These are phyloP conservation scores for Pythium angustatum DNA, from an alignment of 352 stramenopile genomes.

Conservation along the genomic window DNA sequence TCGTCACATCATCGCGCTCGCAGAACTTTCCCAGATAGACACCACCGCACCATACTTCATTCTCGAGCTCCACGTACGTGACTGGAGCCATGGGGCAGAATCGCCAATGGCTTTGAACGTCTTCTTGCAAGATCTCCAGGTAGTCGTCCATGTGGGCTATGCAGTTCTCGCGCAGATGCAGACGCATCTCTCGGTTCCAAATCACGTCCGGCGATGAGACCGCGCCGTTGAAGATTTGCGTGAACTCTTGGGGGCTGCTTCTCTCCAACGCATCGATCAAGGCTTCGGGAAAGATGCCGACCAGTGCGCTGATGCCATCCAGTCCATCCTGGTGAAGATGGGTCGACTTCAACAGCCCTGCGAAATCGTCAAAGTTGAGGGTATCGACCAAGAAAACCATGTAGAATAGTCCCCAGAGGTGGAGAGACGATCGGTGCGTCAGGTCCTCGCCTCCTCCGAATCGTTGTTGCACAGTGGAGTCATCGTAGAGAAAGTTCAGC, in stretches of 20 bases:
- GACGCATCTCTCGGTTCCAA: conserved; percentile 93
- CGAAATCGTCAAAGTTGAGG: conserved; percentile 57
- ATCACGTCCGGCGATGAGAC: conserved; percentile 91
- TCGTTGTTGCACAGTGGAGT: conserved; percentile 33
- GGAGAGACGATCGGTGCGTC: conserved; percentile 45
- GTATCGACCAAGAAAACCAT: conserved; percentile 61
- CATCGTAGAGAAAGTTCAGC: conserved; percentile 65
- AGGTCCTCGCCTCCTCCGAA: conserved; percentile 27
- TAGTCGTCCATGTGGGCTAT: conserved; percentile 93
- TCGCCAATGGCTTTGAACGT: conserved; percentile 85
- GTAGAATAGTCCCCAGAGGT: conserved; percentile 75
- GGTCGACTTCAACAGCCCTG: conserved; percentile 64
- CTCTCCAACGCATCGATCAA: conserved; percentile 89
- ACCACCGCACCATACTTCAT: conserved; percentile 94
- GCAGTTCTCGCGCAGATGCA: conserved; percentile 87
- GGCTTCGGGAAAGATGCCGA: conserved; percentile 85
- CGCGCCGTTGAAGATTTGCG: conserved; percentile 86
- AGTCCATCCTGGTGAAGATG: conserved; percentile 60
- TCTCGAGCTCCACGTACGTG: conserved; percentile 84
- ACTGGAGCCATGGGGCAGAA: conserved; percentile 93
- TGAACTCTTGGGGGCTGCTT: conserved; percentile 82
- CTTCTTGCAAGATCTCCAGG: conserved; percentile 84
- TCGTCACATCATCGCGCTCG: conserved; percentile 73
- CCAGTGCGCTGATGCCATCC: conserved; percentile 66
- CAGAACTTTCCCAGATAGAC: conserved; percentile 94